Evolutionary conservation across 768 basidiomycete genomes (phyloP), one percentile per base, ranked within the genome.

Genomic region (Rossbeevera mucosa): DNA sequence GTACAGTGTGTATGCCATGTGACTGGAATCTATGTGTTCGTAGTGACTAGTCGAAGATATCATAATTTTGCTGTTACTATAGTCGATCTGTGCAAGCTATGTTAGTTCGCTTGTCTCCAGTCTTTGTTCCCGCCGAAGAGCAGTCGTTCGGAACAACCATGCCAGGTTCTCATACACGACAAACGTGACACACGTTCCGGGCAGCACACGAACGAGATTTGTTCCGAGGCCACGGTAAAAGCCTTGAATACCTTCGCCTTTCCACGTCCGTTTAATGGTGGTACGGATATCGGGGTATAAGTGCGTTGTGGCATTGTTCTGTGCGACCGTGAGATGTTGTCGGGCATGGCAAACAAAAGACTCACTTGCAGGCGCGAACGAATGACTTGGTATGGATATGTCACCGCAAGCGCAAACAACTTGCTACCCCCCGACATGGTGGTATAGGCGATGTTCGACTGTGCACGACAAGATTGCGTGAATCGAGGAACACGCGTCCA

Each of bases 301-400:
- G 40, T 81, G 78, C 21, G 72, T 60, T 43, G 80, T 83, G 14
- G 82, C 80, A 53, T 86, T 82, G 58, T 88, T 86, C 87, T 90
- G 53, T 45, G 44, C 18, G 14, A 47, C 6, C 16, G 20, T 55
- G 28, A 58, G 55, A 45, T 4, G 25, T 28, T 4, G 25, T 28
- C 26, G 13, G 14, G 26, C 20, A 28, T n/a, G 51, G 18, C 9
- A 42, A 36, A 31, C 36, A 42, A 50, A 26, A 54, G 1, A 18
- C 78, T 29, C 51, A 92, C 94, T 71, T 98, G 95, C 66, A 98
- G 81, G 47, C 94, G 82, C 2, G 95, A 94, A 49, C 95, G 83
- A 38, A 99, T 78, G 41, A 99, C 96, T 72, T 99, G 96, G 68
- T 98, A 98, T 7, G 96, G 96, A 68, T 99, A 99, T 29, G 96